Evolutionary conservation across 2,329 filamentous ascomycete species (phyloP).

Genomic region (Mycosphaerella sp.): DNA sequence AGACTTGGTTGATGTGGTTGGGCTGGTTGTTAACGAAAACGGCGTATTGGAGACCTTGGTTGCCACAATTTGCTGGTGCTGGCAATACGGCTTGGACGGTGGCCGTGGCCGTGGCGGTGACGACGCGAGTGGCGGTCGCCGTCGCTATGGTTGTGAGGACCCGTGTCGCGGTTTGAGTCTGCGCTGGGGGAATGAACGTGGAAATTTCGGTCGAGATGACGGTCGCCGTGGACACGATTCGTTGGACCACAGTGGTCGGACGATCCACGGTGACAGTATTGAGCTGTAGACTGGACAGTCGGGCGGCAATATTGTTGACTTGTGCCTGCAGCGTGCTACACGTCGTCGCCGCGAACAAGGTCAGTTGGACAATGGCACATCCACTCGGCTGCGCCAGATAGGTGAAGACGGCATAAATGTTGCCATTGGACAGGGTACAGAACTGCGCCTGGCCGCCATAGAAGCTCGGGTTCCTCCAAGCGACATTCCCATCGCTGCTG

Average conservation of each 20-base stretch:
- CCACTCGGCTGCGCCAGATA: not conserved
- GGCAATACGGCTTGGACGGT: not conserved
- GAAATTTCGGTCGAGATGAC: not conserved
- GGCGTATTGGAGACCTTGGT: slow-evolving; percentile 14
- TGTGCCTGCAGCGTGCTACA: slow-evolving; percentile 1
- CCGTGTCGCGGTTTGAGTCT: not conserved
- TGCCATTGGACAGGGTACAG: slow-evolving; percentile 1
- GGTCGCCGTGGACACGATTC: not conserved
- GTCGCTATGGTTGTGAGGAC: no score
- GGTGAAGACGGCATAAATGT: slow-evolving; percentile 8
- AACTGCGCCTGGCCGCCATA: slow-evolving; percentile 8
- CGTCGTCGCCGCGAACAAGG: slow-evolving; percentile 1
- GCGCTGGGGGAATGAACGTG: not conserved
- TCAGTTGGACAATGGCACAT: slow-evolving; percentile 3
- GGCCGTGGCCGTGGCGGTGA: slow-evolving; percentile 1
- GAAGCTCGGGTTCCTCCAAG: slow-evolving; percentile 6
- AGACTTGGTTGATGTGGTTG: not conserved
- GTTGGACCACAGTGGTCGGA: not conserved
- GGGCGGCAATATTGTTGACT: not conserved
- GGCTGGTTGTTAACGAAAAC: slow-evolving; percentile 11
- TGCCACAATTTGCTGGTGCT: slow-evolving; percentile 8
- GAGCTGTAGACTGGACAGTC: not conserved
- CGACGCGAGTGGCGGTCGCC: not conserved
- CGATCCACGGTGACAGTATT: not conserved
- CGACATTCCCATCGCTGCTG: not conserved